Base-by-base conservation (phyloP, 2,329 filamentous ascomycete species). In the Cladosporium sp. region DNA sequence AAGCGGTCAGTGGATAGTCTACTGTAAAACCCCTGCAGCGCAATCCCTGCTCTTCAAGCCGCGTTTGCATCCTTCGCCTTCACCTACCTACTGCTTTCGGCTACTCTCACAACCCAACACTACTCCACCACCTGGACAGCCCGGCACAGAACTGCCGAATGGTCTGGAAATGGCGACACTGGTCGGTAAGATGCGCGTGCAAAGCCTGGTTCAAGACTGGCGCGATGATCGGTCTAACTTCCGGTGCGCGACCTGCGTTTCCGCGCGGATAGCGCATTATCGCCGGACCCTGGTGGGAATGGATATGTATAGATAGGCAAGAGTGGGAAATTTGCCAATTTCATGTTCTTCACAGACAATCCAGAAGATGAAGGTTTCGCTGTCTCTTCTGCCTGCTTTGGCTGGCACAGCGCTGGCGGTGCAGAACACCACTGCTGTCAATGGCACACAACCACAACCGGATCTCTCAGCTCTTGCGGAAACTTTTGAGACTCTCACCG, bases 321-420 rank as follows among this genome's bases (percentile, higher is more conserved):
- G 18, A 44, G 18, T n/a, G 37, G 3, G 37, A 44, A 44, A 44
- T n/a, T 4, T 23, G 10, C 10, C 40, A 21, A 46, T 3, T 12
- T 46, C 14, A 1, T 12, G 2, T 21, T 46, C 18, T 21, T 46
- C 40, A 46, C 10, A 46, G 3, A 10, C n/a, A 1, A 46, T 44
- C 40, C 11, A 23, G n/a, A 50, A 21, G 11, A 61, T 61, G 58
- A 61, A 61, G 58, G 37, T n/a, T 28, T 31, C 40, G 11, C 58
- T 61, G 6, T 18, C 37, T n/a, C 28, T 61, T 28, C 33, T 62
- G 28, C 31, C 59, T 5, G 28, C 28, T 37, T n/a, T 62, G n/a
- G 35, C 53, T 16, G 31, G 49, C 21, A 23, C 49, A 21, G 31
- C 33, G 18, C 33, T 40, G 60, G 31, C 44, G 10, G 26, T 8